Evolutionary conservation across 768 basidiomycete genomes (phyloP).

Genomic region (Trametes gibbosa): DNA sequence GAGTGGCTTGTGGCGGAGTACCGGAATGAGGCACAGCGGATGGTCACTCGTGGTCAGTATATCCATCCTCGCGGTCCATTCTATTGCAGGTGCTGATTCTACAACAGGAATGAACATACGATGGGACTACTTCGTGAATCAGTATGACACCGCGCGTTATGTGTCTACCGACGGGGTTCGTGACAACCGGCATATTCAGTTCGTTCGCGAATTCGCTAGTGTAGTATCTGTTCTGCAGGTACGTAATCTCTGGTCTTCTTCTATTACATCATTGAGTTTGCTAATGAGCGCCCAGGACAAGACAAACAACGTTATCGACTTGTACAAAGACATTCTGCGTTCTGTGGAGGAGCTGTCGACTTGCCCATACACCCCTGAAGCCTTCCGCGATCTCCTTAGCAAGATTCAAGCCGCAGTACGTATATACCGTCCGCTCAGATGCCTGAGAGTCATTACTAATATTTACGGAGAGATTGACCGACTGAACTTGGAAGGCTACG

Average conservation of each 20-base stretch:
- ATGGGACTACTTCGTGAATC: slow-evolving; percentile 97
- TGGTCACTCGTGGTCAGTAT: slow-evolving; percentile 80
- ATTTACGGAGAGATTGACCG: slow-evolving; percentile 68
- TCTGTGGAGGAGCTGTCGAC: slow-evolving; percentile 85
- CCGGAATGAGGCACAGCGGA: slow-evolving; percentile 87
- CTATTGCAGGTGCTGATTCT: neutral
- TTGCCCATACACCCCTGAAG: slow-evolving; percentile 81
- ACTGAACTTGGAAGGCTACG: slow-evolving; percentile 93
- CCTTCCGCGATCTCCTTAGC: slow-evolving; percentile 74
- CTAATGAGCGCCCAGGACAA: slow-evolving; percentile 62
- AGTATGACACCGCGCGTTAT: slow-evolving; percentile 82
- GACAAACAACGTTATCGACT: slow-evolving; percentile 88
- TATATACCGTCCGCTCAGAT: slow-evolving; percentile 5
- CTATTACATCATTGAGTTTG: neutral
- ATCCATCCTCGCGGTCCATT: neutral
- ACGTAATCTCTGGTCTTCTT: neutral
- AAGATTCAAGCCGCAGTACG: slow-evolving; percentile 83
- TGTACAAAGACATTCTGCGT: slow-evolving; percentile 81
- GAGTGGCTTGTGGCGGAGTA: slow-evolving; percentile 95
- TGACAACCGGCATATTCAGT: slow-evolving; percentile 89
- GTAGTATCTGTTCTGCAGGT: slow-evolving; percentile 90
- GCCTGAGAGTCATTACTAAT: neutral
- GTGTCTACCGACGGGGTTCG: slow-evolving; percentile 69
- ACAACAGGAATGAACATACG: slow-evolving; percentile 84
- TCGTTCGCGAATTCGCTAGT: slow-evolving; percentile 93